Base-by-base conservation (phyloP, 2,329 filamentous ascomycete species). In the Hypoxylon sp. region DNA sequence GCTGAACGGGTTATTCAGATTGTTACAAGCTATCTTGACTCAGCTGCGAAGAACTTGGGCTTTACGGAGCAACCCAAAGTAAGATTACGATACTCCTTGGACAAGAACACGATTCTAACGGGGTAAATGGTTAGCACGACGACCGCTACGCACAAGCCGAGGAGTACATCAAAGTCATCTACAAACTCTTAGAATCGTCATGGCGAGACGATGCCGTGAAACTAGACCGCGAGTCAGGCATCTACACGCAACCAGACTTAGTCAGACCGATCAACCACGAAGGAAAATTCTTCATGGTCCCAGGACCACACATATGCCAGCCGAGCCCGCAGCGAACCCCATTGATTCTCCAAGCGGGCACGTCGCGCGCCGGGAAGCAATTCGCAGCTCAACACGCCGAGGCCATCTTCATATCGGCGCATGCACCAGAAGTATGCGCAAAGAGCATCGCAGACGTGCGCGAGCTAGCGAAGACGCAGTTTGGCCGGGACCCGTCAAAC, bases 321-420 rank as follows among this genome's bases (percentile, higher is more conserved):
- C 90, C 90, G 0, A 85, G 84, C 51, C 89, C 89, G 0, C 90
- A 93, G 71, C 80, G 90, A 2, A 91, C 89, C 0, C 90, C 90
- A 0, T 81, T 92, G 1, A 83, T 92, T 3, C 81, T 92, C 2
- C 90, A 93, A 75, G 90, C 90, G 0, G 90, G 90, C 0, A 90
- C 90, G 0, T 90, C 87, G 0, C 85, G 83, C 52, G 84, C 88
- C 0, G 90, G 90, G 1, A 91, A 90, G 75, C 76, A 79, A 0
- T 92, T 93, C 70, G 89, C 89, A 0, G 88, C 89, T 0, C 86
- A 89, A 69, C 89, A 92, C 73, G 90, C 90, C 0, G 90, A 93
- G 72, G 89, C 85, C 2, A 89, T 92, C 53, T 92, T 92, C 70
- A 85, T 91, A 0, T 89, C 87, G 0, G 88, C 88, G 0, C 89